Evolutionary conservation across 1,284 basidiomycete species (phyloP), one percentile per base, ranked within the genome.

Genomic region (Pyrrhoderma lamaoense): DNA sequence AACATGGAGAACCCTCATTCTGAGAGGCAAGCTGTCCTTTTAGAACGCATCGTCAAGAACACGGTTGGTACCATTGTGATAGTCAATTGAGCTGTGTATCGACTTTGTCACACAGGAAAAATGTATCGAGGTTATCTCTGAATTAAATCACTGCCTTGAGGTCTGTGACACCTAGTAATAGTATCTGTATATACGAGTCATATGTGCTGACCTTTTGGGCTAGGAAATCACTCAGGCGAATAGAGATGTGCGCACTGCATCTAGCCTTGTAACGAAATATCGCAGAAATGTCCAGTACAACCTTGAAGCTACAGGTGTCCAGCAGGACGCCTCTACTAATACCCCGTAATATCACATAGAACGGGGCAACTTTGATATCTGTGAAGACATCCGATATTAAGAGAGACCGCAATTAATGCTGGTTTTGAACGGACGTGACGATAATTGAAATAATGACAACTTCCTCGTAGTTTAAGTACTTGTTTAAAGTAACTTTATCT

Each of bases 1-100:
- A 19, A 9, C n/a, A 56, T 56, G 54, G 54, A 56, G 42, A 56
- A 56, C 40, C 54, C 54, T 5, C 54, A 56, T 63, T 89, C 92
- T 56, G 90, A 93, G 66, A 76, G 89, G 55, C 93, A 96, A 65
- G 89, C 88, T 31, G 81, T 93, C 36, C 76, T 95, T 31, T 75
- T 95, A 2, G 90, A 93, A 61, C 79, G 93, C 23, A 94, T 96
- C 58, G 74, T 93, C 37, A 93, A 93, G 68, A 95, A 92, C 60
- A 81, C 88, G 8, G 91, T 93, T 57, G 61, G 85, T 68, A 48
- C 57, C 47, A 38, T 60, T 16, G 25, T 18, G n/a, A 53, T 13
- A 25, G 16, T 27, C 35, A 11, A 21, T 22, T 47, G 18, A n/a
- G n/a, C n/a, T n/a, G n/a, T n/a, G n/a, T n/a, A n/a, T 53, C 49